phyloP scores from a whole-genome alignment of 768 basidiomycete genomes.

The Atractiella rhizophila region DNA sequence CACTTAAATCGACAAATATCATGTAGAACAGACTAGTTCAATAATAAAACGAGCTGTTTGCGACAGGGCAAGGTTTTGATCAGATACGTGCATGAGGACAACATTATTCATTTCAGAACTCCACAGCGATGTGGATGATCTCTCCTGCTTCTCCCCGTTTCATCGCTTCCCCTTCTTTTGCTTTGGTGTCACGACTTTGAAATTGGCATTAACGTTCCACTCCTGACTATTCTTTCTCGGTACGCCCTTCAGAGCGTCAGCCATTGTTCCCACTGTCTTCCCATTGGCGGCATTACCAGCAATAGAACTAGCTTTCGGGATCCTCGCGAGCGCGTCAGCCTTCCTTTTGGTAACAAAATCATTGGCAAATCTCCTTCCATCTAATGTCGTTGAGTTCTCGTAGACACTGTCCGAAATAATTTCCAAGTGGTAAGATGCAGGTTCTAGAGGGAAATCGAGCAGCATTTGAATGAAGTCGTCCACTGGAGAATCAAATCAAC shows the following conservation, averaged over 20 bases:
- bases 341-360: slow-evolving; percentile 75
- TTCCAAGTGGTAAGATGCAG: slow-evolving; percentile 40
- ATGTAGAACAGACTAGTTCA: too few relatives aligned
- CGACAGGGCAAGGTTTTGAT: too few relatives aligned
- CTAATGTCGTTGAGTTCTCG: slow-evolving; percentile 74
- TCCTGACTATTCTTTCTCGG: slow-evolving; percentile 44
- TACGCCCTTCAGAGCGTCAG: slow-evolving; percentile 53
- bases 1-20: too few relatives aligned
- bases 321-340: slow-evolving; percentile 36
- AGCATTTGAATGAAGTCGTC: slow-evolving; percentile 94
- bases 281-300: background rate
- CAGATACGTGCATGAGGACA: too few relatives aligned
- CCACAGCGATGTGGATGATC: too few relatives aligned
- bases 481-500: slow-evolving; percentile 27
- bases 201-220: too few relatives aligned
- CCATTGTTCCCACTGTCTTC: slow-evolving; percentile 15
- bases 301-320: slow-evolving; percentile 10
- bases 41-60: too few relatives aligned
- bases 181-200: slow-evolving; percentile 62
- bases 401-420: slow-evolving; percentile 91
- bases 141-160: too few relatives aligned
- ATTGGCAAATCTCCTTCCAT: slow-evolving; percentile 78
- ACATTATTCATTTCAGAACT: too few relatives aligned
- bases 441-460: slow-evolving; percentile 70
- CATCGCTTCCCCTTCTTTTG: too few relatives aligned